Percentiles rank a stretch among this genome's conserved stretches.
phyloP scores from a whole-genome alignment of 2,329 filamentous ascomycete genomes.

The Bipolaris gigantea region DNA sequence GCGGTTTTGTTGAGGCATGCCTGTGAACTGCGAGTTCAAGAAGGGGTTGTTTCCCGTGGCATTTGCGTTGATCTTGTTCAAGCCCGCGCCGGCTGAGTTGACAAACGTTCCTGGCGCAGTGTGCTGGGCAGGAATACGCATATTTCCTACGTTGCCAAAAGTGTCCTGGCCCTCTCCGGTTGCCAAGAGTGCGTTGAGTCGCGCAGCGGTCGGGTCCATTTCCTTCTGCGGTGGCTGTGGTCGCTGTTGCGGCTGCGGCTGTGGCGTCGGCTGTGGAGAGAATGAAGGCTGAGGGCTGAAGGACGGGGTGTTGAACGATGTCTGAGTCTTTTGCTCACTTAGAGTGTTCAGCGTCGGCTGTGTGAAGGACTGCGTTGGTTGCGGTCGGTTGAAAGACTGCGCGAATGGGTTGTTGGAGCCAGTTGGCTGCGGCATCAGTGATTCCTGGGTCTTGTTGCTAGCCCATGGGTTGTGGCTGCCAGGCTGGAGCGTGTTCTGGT shows the following conservation, averaged over 20 bases:
- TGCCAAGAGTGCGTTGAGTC: slow-evolving; percentile 83
- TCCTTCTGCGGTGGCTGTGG: slow-evolving; percentile 47
- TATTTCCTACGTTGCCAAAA: slow-evolving; percentile 93
- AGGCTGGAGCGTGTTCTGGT: slow-evolving; percentile 67
- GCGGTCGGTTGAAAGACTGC: slow-evolving; percentile 62
- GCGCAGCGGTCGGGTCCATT: slow-evolving; percentile 64
- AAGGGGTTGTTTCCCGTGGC: slow-evolving; percentile 88
- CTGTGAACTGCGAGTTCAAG: slow-evolving; percentile 79
- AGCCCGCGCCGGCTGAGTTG: slow-evolving; percentile 87
- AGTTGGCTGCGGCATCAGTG: slow-evolving; percentile 79
- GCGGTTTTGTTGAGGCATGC: slow-evolving; percentile 56
- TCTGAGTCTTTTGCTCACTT: slow-evolving; percentile 80
- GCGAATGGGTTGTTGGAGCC: slow-evolving; percentile 99
- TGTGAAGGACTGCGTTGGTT: slow-evolving; percentile 60
- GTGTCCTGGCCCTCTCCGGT: slow-evolving; percentile 93
- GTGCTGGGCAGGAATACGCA: slow-evolving; percentile 94
- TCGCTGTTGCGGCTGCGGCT: slow-evolving; percentile 44
- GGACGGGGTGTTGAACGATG: slow-evolving; percentile 59
- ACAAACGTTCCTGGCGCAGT: slow-evolving; percentile 95
- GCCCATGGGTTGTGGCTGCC: slow-evolving; percentile 97
- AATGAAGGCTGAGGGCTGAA: slow-evolving; percentile 53
- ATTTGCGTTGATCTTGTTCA: slow-evolving; percentile 67
- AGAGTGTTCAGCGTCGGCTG: slow-evolving; percentile 74
- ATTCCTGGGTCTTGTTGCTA: slow-evolving; percentile 58
- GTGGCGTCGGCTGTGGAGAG: slow-evolving; percentile 45